Evolutionary conservation across 192 early-diverging fungal genomes (phyloP).

Genomic region (Rhizophagus sp.): DNA sequence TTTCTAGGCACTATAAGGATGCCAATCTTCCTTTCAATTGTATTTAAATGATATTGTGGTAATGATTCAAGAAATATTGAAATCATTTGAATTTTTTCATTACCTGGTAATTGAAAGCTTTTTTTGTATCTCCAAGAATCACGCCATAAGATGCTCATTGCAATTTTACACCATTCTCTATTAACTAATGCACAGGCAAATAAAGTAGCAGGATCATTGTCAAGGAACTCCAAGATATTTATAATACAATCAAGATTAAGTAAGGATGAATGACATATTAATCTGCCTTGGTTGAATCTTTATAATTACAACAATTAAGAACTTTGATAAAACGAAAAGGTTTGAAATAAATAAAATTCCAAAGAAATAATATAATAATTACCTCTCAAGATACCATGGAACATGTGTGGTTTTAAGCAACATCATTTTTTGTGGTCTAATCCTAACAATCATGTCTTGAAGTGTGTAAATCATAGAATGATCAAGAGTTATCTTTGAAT

Average conservation of each 20-base stretch:
- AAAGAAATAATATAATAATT: neutral
- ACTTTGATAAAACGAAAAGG: neutral
- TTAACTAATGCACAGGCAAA: neutral
- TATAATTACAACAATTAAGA: neutral
- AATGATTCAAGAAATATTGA: neutral
- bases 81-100: neutral
- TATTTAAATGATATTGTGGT: neutral
- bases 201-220: neutral
- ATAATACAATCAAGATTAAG: neutral
- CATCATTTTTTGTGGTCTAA: neutral
- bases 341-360: neutral
- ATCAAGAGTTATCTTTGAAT: neutral
- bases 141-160: neutral
- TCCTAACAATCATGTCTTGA: neutral
- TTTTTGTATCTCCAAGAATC: neutral
- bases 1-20: neutral
- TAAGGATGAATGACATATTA: neutral
- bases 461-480: neutral
- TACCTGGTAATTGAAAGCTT: neutral
- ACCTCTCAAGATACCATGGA: neutral
- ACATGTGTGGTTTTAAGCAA: neutral
- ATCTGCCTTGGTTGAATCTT: neutral
- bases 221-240: neutral
- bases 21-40: neutral
- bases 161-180: neutral